Evolutionary conservation across 768 basidiomycete species (phyloP), one percentile per base, ranked within the genome.

Genomic region (Hemileccinum impolitum): DNA sequence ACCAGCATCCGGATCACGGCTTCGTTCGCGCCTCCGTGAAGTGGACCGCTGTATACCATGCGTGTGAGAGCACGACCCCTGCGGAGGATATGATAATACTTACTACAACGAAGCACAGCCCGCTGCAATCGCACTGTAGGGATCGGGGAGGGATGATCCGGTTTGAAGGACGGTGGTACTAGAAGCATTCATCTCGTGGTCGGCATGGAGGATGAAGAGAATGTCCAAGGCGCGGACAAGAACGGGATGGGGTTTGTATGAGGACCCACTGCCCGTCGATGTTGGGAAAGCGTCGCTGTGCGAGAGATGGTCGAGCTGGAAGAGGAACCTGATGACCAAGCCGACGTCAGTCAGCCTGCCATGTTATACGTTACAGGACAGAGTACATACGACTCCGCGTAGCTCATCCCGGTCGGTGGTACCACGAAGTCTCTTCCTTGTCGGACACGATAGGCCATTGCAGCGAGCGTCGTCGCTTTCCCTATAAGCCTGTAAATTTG

Each of bases 1-100:
- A 91, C 77, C 36, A 95, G 73, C 94, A 95, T 95, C 13, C 94
- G 84, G 61, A 95, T 92, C 52, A 95, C 93, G 6, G 93, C 91
- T 66, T 95, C 92, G 57, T 93, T 93, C 3, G 92, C 93, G 44
- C 92, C 91, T 55, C 90, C 89, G 17, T 66, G 65, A 21, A 66
- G 63, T 78, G 62, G 44, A 28, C 50, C 47, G 36, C 53, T 68
- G 41, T n/a, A 35, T 13, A 13, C 13, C 48, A 48, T 11, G 6
- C 10, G 19, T 45, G 26, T 12, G 47, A 41, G 18, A 31, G 25
- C 14, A 30, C 21, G 14, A 3, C n/a, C 12, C 5, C 9, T 35
- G 6, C 3, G 18, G 25, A 23, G 13, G 34, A 25, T 9, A 15
- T 4, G 15, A 11, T 6, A 3, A 21, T n/a, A 76, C 85, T 72